Percentiles rank a stretch among this genome's conserved stretches.
Conservation (phyloP, 2,329 filamentous ascomycete genomes). For the Penicillium decumbens region DNA sequence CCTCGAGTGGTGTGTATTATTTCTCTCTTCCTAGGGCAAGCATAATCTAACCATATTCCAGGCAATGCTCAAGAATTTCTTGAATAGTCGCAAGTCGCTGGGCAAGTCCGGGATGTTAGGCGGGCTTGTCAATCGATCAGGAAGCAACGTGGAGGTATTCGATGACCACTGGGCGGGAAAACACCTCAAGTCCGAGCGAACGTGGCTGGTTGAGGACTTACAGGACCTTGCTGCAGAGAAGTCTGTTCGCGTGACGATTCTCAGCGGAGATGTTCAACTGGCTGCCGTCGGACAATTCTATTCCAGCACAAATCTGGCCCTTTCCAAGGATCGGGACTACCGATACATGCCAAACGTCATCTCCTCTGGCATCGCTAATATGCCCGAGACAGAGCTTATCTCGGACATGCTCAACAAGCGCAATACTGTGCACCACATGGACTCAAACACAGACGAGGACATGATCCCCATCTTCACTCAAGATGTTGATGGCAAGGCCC, state of each 20-base stretch:
- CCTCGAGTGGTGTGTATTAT: conserved; percentile 61
- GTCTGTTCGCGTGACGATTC: conserved; percentile 82
- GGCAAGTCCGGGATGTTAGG: conserved; percentile 77
- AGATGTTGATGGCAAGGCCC: conserved; percentile 80
- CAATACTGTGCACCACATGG: conserved; percentile 68
- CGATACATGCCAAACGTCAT: conserved; percentile 96
- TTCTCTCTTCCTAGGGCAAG: neutral
- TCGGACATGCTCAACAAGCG: conserved; percentile 90
- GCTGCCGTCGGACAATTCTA: conserved; percentile 93
- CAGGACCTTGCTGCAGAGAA: conserved; percentile 92
- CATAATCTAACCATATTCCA: conserved; percentile 43
- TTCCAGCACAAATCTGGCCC: conserved; percentile 74
- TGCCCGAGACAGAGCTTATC: conserved; percentile 79
- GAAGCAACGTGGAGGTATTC: conserved; percentile 84
- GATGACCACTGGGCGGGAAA: conserved; percentile 98
- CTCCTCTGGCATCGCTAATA: conserved; percentile 90
- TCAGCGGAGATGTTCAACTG: conserved; percentile 90
- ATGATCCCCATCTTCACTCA: conserved; percentile 92
- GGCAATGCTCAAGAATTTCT: conserved; percentile 61
- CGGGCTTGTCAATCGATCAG: conserved; percentile 77
- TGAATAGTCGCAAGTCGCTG: conserved; percentile 84
- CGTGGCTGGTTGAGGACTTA: conserved; percentile 79
- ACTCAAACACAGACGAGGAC: conserved; percentile 76
- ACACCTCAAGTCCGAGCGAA: conserved; percentile 86
- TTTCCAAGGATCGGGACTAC: conserved; percentile 86